Evolutionary conservation across 129 eudicot genomes (phyloP).

Genomic region (Glebionis coronaria): DNA sequence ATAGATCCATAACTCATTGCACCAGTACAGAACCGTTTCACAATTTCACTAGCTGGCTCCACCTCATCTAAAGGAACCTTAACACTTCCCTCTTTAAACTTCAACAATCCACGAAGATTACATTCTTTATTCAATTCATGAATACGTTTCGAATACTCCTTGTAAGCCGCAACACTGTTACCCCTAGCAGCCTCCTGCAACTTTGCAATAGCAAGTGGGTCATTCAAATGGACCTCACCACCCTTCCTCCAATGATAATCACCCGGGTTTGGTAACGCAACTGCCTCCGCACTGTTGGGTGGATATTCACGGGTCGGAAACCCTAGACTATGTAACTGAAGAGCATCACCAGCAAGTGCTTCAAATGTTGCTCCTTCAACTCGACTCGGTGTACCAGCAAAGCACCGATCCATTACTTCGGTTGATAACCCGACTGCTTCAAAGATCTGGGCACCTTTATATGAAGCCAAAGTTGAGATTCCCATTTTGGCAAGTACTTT

Average conservation of each 20-base stretch:
- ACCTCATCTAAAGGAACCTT: slow-evolving; percentile 90
- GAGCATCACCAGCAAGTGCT: slow-evolving; percentile 79
- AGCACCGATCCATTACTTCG: slow-evolving; percentile 92
- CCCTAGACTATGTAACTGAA: slow-evolving; percentile 70
- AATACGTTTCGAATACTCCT: slow-evolving; percentile 79
- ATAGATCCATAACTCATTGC: slow-evolving; percentile 99
- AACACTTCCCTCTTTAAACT: slow-evolving; percentile 59
- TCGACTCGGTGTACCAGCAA: slow-evolving; percentile 92
- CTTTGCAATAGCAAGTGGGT: slow-evolving; percentile 90
- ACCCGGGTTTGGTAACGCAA: slow-evolving; percentile 91
- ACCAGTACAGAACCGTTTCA: slow-evolving; percentile 92
- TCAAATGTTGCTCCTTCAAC: slow-evolving; percentile 99
- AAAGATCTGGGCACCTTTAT: slow-evolving; percentile 97
- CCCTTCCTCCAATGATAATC: slow-evolving; percentile 97
- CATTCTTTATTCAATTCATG: slow-evolving; percentile 80
- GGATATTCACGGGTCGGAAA: slow-evolving; percentile 73
- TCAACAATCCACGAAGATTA: slow-evolving; percentile 83
- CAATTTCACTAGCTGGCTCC: slow-evolving; percentile 97
- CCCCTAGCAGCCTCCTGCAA: slow-evolving; percentile 91
- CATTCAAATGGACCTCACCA: slow-evolving; percentile 90
- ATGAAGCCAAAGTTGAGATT: slow-evolving; percentile 91
- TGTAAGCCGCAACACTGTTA: slow-evolving; percentile 91
- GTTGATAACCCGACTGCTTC: slow-evolving; percentile 97
- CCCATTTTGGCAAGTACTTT: slow-evolving; percentile 99
- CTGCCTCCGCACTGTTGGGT: slow-evolving; percentile 83